Evolutionary conservation across 2,329 filamentous ascomycete genomes (phyloP), one percentile per base, ranked within the genome.

Genomic region (Orbilia javanica): DNA sequence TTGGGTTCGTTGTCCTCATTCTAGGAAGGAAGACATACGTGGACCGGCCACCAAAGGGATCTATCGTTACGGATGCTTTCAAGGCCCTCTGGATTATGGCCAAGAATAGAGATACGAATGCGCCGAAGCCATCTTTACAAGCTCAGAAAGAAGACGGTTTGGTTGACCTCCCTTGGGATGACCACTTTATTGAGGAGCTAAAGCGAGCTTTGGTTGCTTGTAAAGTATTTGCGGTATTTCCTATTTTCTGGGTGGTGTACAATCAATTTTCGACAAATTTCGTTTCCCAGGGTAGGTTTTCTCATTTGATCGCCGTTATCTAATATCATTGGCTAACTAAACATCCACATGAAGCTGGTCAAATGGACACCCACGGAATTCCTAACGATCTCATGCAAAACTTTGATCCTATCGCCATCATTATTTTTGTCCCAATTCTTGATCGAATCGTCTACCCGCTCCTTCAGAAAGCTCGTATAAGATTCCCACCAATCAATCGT

Each of bases 101-200:
- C 83, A 82, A 86, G 80, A 83, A 85, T 80, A 83, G 76, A 18
- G 44, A 64, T 22, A 83, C 85, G 80, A 86, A 93, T 66, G 90
- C 89, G 0, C 86, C 91, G 73, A 93, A 92, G 85, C 90, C 90
- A 2, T 88, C 87, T 3, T 90, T 88, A 86, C 89, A 90, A 70
- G 86, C 85, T 18, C 88, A 86, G 74, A 84, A 88, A 75, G 85
- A 86, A 68, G 85, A 82, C 79, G 83, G 80, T 13, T 83, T 84
- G 71, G 82, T 27, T 44, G 27, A 84, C 1, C 83, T 89, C 27
- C 85, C 86, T 0, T 93, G 91, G 90, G 88, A 91, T 67, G 90
- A 93, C 81, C 86, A 88, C 80, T 93, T 93, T 80, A 85, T 93
- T 62, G 90, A 92, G 1, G 91, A 93, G 82, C 85, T 93, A 62